These are phyloP conservation scores for Tinospora cordifolia DNA, from an alignment of 164 flowering plant species.

Conservation along the genomic window DNA sequence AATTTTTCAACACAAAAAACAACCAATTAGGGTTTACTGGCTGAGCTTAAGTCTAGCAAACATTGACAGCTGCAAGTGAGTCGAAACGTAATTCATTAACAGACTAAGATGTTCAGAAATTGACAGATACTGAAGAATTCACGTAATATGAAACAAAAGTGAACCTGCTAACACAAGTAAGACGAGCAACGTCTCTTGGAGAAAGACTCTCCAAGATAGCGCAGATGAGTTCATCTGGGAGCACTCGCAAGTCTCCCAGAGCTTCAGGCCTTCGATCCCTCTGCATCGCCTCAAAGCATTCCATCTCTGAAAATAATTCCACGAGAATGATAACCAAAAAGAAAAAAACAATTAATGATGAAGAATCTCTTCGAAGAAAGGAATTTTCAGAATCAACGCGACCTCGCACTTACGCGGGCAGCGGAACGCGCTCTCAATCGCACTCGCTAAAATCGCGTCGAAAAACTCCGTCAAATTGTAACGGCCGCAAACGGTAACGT, in stretches of 20 bases:
- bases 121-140: neutral
- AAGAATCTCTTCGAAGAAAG: neutral
- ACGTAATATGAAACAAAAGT: neutral
- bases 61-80: neutral
- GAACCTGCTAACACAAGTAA: conserved; percentile 92
- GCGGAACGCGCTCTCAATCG: conserved; percentile 10
- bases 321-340: neutral
- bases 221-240: conserved; percentile 73
- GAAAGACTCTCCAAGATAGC: conserved; percentile 39
- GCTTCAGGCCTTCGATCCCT: conserved; percentile 67
- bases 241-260: conserved; percentile 55
- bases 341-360: neutral
- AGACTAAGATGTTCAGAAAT: neutral
- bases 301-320: conserved; percentile 16
- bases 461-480: neutral
- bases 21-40: neutral
- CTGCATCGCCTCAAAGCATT: neutral
- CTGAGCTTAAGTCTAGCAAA: neutral
- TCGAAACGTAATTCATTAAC: neutral
- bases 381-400: neutral
- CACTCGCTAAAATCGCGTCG: neutral
- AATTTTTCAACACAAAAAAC: neutral
- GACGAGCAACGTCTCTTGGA: conserved; percentile 66
- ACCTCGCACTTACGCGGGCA: neutral
- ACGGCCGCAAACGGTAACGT: neutral